Percentiles rank a stretch among this genome's conserved stretches.
These are phyloP conservation scores for Inosperma sp. DNA, from an alignment of 768 basidiomycete species.

Conservation along the genomic window DNA sequence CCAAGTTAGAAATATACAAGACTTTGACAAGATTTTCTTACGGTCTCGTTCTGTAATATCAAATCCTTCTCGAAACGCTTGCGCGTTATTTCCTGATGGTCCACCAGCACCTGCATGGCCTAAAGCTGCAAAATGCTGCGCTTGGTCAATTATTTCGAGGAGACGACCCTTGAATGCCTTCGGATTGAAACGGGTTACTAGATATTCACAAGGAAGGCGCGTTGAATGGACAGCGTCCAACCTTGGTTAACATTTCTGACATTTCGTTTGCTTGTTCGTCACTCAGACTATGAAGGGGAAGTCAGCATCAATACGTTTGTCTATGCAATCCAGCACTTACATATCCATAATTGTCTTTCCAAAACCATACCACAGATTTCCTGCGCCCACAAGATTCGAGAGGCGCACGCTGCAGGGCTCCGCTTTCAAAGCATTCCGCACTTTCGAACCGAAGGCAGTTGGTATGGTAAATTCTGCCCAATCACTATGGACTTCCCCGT, in stretches of 20 bases:
- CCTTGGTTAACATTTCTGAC: conserved; percentile 66
- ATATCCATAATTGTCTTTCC: conserved; percentile 82
- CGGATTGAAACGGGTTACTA: too few relatives aligned
- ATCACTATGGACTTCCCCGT: conserved; percentile 45
- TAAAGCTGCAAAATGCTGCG: conserved; percentile 78
- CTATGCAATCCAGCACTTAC: conserved; percentile 36
- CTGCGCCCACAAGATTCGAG: conserved; percentile 77
- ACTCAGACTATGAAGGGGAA: conserved; percentile 50
- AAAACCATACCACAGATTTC: conserved; percentile 90
- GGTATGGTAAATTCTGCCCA: conserved; percentile 90
- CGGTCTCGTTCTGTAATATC: conserved; percentile 91
- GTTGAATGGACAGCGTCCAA: too few relatives aligned
- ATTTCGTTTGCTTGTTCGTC: conserved; percentile 71
- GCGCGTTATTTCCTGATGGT: conserved; percentile 53
- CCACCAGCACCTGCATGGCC: conserved; percentile 55
- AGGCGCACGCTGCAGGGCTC: conserved; percentile 83
- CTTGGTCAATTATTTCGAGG: conserved; percentile 79
- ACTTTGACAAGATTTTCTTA: conserved; percentile 38
- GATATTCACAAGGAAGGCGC: too few relatives aligned
- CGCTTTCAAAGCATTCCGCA: conserved; percentile 83
- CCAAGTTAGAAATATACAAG: conserved; percentile 2
- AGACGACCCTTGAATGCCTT: conserved; percentile 77
- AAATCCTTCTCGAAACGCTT: conserved; percentile 83
- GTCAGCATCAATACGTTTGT: not conserved
- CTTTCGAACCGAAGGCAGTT: conserved; percentile 65